Percentiles rank a stretch among this genome's conserved stretches.
These are phyloP conservation scores for Spinacia oleracea DNA, from an alignment of 179 eudicot genomes.

Conservation along the genomic window DNA sequence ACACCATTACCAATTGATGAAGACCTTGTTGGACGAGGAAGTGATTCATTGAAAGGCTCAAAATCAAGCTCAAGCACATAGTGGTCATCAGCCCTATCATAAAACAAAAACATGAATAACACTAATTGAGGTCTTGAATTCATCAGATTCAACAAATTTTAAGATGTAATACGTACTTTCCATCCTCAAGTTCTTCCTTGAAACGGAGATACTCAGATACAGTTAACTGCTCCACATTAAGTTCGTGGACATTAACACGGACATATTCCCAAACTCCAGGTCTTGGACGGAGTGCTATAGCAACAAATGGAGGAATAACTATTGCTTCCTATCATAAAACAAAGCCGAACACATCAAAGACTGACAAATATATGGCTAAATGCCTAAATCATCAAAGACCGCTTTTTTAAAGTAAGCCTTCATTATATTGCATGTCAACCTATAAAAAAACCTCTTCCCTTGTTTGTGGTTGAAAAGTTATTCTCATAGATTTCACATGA, in stretches of 20 bases:
- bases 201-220: slow-evolving; percentile 44
- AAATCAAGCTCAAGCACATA: slow-evolving; percentile 79
- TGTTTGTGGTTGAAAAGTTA: background rate
- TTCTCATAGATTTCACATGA: background rate
- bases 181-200: slow-evolving; percentile 70
- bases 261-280: slow-evolving; percentile 93
- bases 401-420: background rate
- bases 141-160: slow-evolving; percentile 27
- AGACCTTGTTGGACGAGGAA: slow-evolving; percentile 77
- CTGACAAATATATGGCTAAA: background rate
- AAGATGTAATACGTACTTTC: slow-evolving; percentile 44
- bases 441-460: background rate
- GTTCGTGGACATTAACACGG: slow-evolving; percentile 76
- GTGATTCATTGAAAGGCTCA: slow-evolving; percentile 65
- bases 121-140: slow-evolving; percentile 25
- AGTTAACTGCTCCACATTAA: slow-evolving; percentile 73
- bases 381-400: background rate
- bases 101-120: slow-evolving; percentile 4
- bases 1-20: slow-evolving; percentile 83
- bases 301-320: slow-evolving; percentile 62
- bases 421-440: background rate
- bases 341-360: background rate
- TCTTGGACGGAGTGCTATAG: slow-evolving; percentile 60
- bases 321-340: slow-evolving; percentile 72
- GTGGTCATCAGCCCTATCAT: slow-evolving; percentile 41